These are phyloP conservation scores for Closterium sp. DNA, from an alignment of 139 green algal species.

Conservation along the genomic window DNA sequence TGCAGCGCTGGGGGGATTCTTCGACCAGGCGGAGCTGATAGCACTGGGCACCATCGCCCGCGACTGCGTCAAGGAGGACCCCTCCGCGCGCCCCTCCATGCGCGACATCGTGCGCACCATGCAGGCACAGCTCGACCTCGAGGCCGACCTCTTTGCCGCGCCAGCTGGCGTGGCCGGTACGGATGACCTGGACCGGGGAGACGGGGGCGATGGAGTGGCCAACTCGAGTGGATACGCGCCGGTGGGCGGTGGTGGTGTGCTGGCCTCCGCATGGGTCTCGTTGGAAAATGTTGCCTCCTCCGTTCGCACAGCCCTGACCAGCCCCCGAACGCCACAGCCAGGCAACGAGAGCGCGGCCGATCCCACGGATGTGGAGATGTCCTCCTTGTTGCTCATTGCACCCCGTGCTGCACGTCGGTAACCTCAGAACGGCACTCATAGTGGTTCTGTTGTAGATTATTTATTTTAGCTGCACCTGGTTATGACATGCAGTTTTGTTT, in stretches of 20 bases:
- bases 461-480: too few relatives aligned
- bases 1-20: neutral
- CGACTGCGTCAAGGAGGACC: conserved; percentile 5
- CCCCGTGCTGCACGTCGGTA: neutral
- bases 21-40: conserved; percentile 6
- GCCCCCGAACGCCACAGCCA: neutral
- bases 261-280: neutral
- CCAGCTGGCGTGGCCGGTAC: neutral
- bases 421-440: neutral
- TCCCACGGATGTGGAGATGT: neutral
- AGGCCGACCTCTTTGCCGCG: neutral
- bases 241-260: neutral
- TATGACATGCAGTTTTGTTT: too few relatives aligned
- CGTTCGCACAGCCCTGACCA: neutral
- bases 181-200: neutral
- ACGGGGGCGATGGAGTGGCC: neutral
- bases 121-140: neutral
- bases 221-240: neutral
- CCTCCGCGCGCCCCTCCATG: neutral
- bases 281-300: neutral
- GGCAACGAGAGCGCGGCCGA: neutral
- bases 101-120: neutral
- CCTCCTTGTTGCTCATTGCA: neutral
- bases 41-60: neutral
- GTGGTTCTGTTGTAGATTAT: neutral